Conservation (phyloP, 768 basidiomycete species). For the Dioszegia crocea region DNA sequence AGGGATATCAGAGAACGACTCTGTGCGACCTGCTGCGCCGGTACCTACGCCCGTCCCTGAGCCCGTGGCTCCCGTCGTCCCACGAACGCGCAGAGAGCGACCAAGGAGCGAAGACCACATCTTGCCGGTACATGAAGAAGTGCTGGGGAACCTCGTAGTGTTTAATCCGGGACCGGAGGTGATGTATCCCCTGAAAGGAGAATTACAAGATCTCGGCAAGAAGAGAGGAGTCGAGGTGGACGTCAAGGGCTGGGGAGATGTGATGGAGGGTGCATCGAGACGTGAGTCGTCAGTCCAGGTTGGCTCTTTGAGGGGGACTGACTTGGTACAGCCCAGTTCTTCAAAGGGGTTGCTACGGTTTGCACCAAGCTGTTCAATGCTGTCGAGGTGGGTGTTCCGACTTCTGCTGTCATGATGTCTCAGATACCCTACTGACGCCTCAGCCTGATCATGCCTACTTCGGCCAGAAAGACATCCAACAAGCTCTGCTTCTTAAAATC, state of each 20-base stretch:
- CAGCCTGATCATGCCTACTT: slow-evolving; percentile 92
- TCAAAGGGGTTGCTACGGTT: slow-evolving; percentile 90
- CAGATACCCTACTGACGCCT: too few species aligned
- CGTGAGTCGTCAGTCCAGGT: slow-evolving; percentile 49
- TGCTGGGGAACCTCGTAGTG: slow-evolving; percentile 50
- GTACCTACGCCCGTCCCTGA: not conserved
- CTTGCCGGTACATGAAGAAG: slow-evolving; percentile 45
- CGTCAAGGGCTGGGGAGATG: slow-evolving; percentile 81
- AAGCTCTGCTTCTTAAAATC: slow-evolving; percentile 72
- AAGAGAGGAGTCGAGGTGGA: slow-evolving; percentile 90
- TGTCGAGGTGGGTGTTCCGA: slow-evolving; percentile 70
- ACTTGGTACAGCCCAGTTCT: slow-evolving; percentile 62
- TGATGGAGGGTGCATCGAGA: slow-evolving; percentile 85
- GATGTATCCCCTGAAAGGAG: slow-evolving; percentile 85
- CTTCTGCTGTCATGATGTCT: too few species aligned
- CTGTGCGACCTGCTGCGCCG: slow-evolving; percentile 54
- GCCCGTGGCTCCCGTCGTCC: not conserved
- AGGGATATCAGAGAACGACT: slow-evolving; percentile 39
- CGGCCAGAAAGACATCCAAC: slow-evolving; percentile 98
- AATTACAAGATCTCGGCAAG: slow-evolving; percentile 65
- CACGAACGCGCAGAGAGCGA: not conserved
- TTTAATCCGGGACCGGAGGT: slow-evolving; percentile 74
- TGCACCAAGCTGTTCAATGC: slow-evolving; percentile 93
- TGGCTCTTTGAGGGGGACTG: slow-evolving; percentile 6
- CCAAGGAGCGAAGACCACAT: not conserved